phyloP scores from a whole-genome alignment of 345 rosid species.

The Sonneratia alba region DNA sequence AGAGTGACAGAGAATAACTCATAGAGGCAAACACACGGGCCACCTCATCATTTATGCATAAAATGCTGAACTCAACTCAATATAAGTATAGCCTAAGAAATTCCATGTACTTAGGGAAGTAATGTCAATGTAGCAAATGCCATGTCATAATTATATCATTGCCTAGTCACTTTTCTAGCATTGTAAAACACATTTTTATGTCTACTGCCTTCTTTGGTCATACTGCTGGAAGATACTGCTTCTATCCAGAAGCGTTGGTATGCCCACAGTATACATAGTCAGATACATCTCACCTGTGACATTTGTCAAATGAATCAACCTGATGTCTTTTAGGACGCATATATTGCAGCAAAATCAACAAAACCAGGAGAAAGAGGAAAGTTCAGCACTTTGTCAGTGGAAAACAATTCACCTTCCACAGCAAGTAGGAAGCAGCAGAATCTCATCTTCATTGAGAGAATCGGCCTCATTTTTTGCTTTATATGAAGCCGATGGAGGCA shows the following conservation, averaged over 20 bases:
- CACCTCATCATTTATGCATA: neutral
- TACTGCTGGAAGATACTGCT: neutral
- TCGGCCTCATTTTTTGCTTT: conserved; percentile 32
- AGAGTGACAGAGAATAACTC: neutral
- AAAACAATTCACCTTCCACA: conserved; percentile 64
- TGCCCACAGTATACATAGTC: neutral
- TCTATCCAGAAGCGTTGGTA: neutral
- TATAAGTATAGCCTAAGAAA: neutral
- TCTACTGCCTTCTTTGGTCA: neutral
- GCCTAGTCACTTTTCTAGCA: neutral
- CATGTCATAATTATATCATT: neutral
- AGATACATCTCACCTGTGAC: neutral
- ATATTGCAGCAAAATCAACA: neutral
- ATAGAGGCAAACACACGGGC: neutral
- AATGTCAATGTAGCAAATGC: neutral
- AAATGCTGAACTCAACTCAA: neutral
- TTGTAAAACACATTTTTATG: neutral
- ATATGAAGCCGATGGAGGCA: conserved; percentile 48
- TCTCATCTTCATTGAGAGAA: conserved; percentile 28
- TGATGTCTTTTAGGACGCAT: neutral
- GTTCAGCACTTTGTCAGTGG: neutral
- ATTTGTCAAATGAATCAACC: neutral
- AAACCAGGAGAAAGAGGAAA: neutral
- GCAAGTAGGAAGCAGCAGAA: conserved; percentile 48
- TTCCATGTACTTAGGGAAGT: neutral